A percentile compares a stretch with the other conserved stretches of the same genome.
Conservation (phyloP, 208 protist genomes). For the Wallacemonas sp. region DNA sequence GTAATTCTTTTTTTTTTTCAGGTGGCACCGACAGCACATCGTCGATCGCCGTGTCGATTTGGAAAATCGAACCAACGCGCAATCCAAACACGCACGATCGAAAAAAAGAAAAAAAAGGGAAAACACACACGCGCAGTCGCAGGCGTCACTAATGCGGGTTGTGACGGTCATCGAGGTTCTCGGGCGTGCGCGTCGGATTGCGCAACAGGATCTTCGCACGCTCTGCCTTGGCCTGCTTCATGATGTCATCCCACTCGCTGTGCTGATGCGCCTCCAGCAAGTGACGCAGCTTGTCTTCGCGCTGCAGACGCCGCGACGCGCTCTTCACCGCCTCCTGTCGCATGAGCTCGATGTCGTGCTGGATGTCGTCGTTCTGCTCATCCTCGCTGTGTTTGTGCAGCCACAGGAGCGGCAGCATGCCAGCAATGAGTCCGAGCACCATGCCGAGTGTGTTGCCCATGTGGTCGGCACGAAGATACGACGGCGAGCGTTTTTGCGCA, state of each 20-base stretch:
- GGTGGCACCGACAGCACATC: no score
- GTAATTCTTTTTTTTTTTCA: no score
- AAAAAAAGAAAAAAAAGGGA: slow-evolving; percentile 13
- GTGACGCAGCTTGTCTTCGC: slow-evolving; percentile 14
- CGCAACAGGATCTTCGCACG: neutral
- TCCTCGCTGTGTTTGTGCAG: slow-evolving; percentile 23
- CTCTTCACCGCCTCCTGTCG: slow-evolving; percentile 35
- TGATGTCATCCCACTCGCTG: slow-evolving; percentile 19
- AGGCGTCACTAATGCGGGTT: slow-evolving; percentile 5
- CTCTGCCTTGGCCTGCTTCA: slow-evolving; percentile 11
- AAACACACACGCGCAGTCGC: no score
- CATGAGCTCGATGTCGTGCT: slow-evolving; percentile 32
- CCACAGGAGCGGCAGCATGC: slow-evolving; percentile 81
- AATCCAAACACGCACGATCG: no score
- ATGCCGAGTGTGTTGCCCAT: slow-evolving; percentile 80
- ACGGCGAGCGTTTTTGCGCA: slow-evolving; percentile 41
- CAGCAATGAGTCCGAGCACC: slow-evolving; percentile 67
- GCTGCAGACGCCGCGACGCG: slow-evolving; percentile 19
- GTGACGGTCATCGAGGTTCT: slow-evolving; percentile 10
- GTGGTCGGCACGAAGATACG: slow-evolving; percentile 41
- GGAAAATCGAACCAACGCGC: no score
- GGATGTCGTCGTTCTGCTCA: slow-evolving; percentile 29
- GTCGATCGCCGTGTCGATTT: no score
- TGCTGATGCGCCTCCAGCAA: slow-evolving; percentile 25
- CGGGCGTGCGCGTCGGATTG: slow-evolving; percentile 1